Evolutionary conservation across 2,329 filamentous ascomycete species (phyloP).

Genomic region (Arthrobotrys sinensis): DNA sequence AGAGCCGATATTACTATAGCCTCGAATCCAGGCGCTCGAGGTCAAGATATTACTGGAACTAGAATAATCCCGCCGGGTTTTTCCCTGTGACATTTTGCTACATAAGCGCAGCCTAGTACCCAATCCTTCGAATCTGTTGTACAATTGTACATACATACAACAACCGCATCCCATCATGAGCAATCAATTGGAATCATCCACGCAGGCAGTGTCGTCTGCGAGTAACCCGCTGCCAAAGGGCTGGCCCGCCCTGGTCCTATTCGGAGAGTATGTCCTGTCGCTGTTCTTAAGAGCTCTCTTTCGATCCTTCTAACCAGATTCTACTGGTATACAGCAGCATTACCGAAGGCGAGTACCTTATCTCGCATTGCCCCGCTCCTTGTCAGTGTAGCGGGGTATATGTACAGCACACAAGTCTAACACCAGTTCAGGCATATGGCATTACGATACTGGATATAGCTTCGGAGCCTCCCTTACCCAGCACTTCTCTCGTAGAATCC

Average conservation of each 20-base stretch:
- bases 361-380: slow-evolving; percentile 15
- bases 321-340: slow-evolving; percentile 51
- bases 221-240: slow-evolving; percentile 28
- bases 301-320: slow-evolving; percentile 23
- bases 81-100: no score
- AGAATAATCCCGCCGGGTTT: no score
- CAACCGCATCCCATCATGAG: slow-evolving; percentile 1
- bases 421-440: slow-evolving; percentile 44
- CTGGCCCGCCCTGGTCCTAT: slow-evolving; percentile 49
- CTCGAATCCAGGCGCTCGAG: no score
- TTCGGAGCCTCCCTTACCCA: slow-evolving; percentile 51
- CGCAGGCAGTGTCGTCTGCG: background rate
- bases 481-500: slow-evolving; percentile 77
- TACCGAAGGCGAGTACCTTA: slow-evolving; percentile 47
- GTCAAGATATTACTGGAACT: no score
- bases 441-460: slow-evolving; percentile 43
- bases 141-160: background rate
- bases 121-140: no score
- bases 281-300: background rate
- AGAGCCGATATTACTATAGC: no score
- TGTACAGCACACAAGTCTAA: slow-evolving; percentile 18
- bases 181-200: slow-evolving; percentile 1
- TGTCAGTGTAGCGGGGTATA: slow-evolving; percentile 16
- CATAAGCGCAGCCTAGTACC: background rate
- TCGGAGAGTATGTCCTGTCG: slow-evolving; percentile 52